Base-by-base conservation (phyloP, 176 grass and related monocot genomes). In the Ensete glaucum region DNA sequence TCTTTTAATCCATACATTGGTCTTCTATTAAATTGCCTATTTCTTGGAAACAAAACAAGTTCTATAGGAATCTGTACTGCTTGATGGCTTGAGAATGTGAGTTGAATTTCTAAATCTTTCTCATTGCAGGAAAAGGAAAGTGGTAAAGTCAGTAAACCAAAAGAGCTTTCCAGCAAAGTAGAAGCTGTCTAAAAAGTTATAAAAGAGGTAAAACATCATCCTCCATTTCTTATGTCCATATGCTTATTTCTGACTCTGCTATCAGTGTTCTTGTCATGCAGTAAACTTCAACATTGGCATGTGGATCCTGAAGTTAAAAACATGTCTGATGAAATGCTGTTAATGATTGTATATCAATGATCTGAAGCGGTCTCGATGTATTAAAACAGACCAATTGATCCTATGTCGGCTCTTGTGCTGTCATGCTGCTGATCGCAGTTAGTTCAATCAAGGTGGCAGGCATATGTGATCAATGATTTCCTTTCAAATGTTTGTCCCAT, bases 61-160 rank as follows among this genome's bases (percentile, higher is more conserved):
- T n/a, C 3, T 60, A 1, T 19, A 20, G 8, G 57, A 3, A n/a
- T 60, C 57, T n/a, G 8, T 60, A 20, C 16, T 20, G 57, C 57
- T 60, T 60, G 6, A 8, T 60, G 17, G 57, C 57, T n/a, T 7
- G n/a, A 20, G 25, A 34, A 9, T 50, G 9, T 50, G 25, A 70
- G 9, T 70, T 50, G 11, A 34, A 34, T 16, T 12, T 50, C 20
- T 13, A 11, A 69, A 49, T 50, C 0, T 49, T 69, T 50, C 12
- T 70, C 67, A 70, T 70, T 70, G 67, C 43, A 70, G 63, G 63
- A 65, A 14, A 69, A 50, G 67, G 67, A n/a, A 70, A 70, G 67
- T 50, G 67, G 17, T 50, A 70, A 70, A n/a, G 9, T 50, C 8
- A 51, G 22, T 8, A 70, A 70, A 48, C 34, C 67, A 9, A 9